Base-by-base conservation (phyloP, 2,329 filamentous ascomycete genomes). In the Acephala macrosclerotiorum region DNA sequence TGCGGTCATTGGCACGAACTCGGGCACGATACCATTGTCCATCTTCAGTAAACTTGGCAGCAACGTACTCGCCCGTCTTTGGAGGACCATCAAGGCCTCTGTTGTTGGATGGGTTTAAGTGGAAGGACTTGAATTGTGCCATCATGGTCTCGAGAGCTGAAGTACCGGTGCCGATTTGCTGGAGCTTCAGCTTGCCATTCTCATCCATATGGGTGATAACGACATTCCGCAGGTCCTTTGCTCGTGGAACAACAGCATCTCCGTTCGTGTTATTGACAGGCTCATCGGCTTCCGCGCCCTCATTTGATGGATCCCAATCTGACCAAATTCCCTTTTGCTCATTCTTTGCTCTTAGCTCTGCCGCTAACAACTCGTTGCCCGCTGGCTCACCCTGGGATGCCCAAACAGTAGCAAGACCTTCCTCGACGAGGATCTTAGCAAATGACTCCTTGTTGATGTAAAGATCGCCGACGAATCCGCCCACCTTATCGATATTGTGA, bases 381-480 rank as follows among this genome's bases (percentile, higher is more conserved):
- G 93, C 91, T 83, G 97, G 97, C 81, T 99, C 95, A 0, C 96
- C 96, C 26, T 95, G 97, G 82, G 97, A 98, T 64, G 91, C 89
- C 78, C 98, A 95, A 18, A 99, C 95, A 22, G 91, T 91, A 18
- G 96, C 95, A 35, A 97, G 85, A 68, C 96, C 96, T 80, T 99
- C 96, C 79, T 98, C 96, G 1, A 99, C 89, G 1, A 99, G 86
- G 1, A 93, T 79, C 83, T 97, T 97, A 75, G 94, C 93, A 76
- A 99, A 97, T 82, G 92, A 98, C 80, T 98, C 95, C 61, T 94
- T 92, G 83, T 94, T 95, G 78, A 99, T 87, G 79, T 94, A 97
- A 26, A 99, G 85, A 16, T 93, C 92, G 63, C 96, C 96, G 72
- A 99, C 98, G 83, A 99, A 99, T 42, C 96, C 96, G 74, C 96